phyloP scores from a whole-genome alignment of 106 monocot species.

The Allium cepa region DNA sequence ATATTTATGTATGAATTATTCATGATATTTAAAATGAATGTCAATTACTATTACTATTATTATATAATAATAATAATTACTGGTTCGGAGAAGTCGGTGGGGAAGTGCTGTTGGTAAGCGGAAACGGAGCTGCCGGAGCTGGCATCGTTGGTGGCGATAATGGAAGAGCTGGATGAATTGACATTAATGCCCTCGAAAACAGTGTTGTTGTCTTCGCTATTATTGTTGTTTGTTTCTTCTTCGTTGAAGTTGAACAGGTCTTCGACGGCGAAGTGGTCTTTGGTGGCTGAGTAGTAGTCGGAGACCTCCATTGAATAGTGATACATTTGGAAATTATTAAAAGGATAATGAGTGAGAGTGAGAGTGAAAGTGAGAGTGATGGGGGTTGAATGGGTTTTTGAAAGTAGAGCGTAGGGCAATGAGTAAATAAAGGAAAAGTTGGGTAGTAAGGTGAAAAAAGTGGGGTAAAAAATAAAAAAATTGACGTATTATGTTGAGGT shows the following conservation, averaged over 20 bases:
- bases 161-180: neutral
- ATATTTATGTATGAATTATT: neutral
- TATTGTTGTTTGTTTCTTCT: neutral
- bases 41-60: neutral
- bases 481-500: neutral
- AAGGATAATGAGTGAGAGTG: neutral
- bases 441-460: neutral
- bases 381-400: conserved; percentile 2
- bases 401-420: neutral
- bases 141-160: neutral
- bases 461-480: neutral
- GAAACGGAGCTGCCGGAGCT: neutral
- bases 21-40: neutral
- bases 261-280: conserved; percentile 13
- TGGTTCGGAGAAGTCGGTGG: conserved; percentile 2
- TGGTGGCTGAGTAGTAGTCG: conserved; percentile 1
- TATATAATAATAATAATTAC: neutral
- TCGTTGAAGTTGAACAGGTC: conserved; percentile 9
- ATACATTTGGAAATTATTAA: conserved; percentile 1
- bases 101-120: conserved; percentile 1
- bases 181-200: neutral
- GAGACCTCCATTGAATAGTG: conserved; percentile 6
- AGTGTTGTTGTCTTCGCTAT: neutral
- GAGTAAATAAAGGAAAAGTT: conserved; percentile 10
- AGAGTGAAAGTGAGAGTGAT: conserved; percentile 1